These are phyloP conservation scores for Zopfia rhizophila DNA, from an alignment of 2,329 filamentous ascomycete genomes.

Conservation along the genomic window DNA sequence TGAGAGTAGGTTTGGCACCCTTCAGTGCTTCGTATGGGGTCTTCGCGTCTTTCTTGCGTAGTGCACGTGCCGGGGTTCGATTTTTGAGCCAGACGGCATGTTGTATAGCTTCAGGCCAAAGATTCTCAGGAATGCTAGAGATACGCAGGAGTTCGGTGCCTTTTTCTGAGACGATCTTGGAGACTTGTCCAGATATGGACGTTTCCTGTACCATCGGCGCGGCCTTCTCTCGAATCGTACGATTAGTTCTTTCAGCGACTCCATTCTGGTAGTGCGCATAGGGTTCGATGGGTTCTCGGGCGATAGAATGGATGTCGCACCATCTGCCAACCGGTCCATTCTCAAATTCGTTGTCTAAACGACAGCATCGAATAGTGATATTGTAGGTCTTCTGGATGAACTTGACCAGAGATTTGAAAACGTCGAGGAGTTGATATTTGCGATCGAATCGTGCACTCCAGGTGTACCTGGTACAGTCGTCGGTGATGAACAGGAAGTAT, in stretches of 20 bases:
- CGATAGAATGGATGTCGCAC: neutral
- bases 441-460: too few species aligned
- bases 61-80: neutral
- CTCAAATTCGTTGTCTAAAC: constrained; percentile 1
- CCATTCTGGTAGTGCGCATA: constrained; percentile 1
- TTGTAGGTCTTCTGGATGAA: constrained; percentile 3
- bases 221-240: neutral
- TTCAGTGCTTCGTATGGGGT: constrained; percentile 2
- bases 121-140: neutral
- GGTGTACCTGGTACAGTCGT: constrained; percentile 1
- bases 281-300: constrained; percentile 1
- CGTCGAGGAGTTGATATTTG: too few species aligned
- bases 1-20: constrained; percentile 1
- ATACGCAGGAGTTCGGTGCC: neutral
- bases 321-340: too few species aligned
- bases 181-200: constrained; percentile 1
- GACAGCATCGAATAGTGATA: neutral
- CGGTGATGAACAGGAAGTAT: constrained; percentile 1
- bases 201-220: constrained; percentile 1
- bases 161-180: neutral
- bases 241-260: neutral
- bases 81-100: constrained; percentile 7
- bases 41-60: constrained; percentile 1
- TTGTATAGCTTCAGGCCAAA: constrained; percentile 1
- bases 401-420: too few species aligned